Percentiles rank a stretch among this genome's conserved stretches.
Evolutionary conservation across 441 rosid species (phyloP).

Genomic region (Rhodomyrtus psidioides): DNA sequence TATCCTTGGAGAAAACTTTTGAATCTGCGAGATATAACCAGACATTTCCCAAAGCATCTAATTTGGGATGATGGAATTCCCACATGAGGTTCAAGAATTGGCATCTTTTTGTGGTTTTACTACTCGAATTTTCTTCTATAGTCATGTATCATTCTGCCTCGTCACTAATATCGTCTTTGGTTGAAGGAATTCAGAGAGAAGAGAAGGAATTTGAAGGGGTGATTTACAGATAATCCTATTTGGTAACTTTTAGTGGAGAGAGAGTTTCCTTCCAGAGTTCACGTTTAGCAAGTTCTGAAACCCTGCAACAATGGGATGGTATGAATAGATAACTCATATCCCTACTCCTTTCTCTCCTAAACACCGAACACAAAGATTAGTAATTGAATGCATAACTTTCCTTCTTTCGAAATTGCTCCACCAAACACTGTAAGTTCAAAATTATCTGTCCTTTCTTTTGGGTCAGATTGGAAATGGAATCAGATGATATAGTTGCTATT

Average conservation of each 20-base stretch:
- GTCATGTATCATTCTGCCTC: neutral
- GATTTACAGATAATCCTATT: neutral
- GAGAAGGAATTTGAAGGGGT: neutral
- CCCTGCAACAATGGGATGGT: neutral
- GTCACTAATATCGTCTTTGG: neutral
- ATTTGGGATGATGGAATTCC: neutral
- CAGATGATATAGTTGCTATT: neutral
- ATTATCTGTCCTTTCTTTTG: neutral
- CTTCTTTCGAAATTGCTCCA: neutral
- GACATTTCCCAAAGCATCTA: neutral
- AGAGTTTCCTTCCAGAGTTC: neutral
- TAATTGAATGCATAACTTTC: neutral
- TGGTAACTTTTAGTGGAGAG: neutral
- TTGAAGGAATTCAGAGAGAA: neutral
- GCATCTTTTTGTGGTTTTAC: neutral
- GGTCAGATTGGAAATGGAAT: neutral
- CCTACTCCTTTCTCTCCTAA: neutral
- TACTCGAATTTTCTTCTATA: neutral
- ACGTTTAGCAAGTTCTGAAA: neutral
- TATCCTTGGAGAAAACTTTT: neutral
- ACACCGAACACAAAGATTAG: neutral
- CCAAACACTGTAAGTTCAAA: neutral
- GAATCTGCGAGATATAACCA: neutral
- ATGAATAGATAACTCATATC: neutral
- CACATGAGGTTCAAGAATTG: neutral